Evolutionary conservation across 2,329 filamentous ascomycete species (phyloP).

Genomic region (Aspergillus sp.): DNA sequence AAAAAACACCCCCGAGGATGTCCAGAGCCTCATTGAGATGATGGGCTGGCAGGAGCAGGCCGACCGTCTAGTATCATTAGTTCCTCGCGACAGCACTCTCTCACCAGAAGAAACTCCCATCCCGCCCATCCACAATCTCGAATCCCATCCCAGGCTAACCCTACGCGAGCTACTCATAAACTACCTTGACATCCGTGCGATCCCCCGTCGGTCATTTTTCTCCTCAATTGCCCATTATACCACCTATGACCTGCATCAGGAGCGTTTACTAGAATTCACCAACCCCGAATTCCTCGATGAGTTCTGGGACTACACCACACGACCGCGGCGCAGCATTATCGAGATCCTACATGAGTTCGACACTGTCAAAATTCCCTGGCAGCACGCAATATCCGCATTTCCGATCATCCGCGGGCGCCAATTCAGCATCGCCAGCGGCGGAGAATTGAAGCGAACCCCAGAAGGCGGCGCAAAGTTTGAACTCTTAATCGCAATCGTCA

Average conservation of each 20-base stretch:
- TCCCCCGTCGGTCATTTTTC: slow-evolving; percentile 86
- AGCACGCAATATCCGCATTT: slow-evolving; percentile 70
- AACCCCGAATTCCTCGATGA: slow-evolving; percentile 81
- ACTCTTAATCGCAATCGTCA: slow-evolving; percentile 81
- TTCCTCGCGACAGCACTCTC: slow-evolving; percentile 26
- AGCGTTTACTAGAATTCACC: slow-evolving; percentile 80
- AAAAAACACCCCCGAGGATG: slow-evolving; percentile 81
- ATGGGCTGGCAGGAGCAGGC: slow-evolving; percentile 78
- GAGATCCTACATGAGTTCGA: slow-evolving; percentile 91
- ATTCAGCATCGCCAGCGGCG: slow-evolving; percentile 87
- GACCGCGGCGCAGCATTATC: slow-evolving; percentile 83
- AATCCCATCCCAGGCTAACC: slow-evolving; percentile 50
- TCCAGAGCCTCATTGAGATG: slow-evolving; percentile 71
- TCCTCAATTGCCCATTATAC: slow-evolving; percentile 75
- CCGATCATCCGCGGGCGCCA: slow-evolving; percentile 83
- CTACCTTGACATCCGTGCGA: slow-evolving; percentile 84
- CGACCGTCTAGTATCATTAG: slow-evolving; percentile 64
- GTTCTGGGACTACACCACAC: slow-evolving; percentile 91
- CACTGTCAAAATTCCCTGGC: slow-evolving; percentile 76
- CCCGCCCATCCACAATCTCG: slow-evolving; percentile 38
- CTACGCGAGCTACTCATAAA: slow-evolving; percentile 75
- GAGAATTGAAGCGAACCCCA: slow-evolving; percentile 42
- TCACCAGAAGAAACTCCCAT: slow-evolving; percentile 23
- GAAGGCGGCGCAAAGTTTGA: slow-evolving; percentile 58
- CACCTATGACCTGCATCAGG: slow-evolving; percentile 68